phyloP scores from a whole-genome alignment of 2,329 filamentous ascomycete genomes.

The Neobulgaria alba region DNA sequence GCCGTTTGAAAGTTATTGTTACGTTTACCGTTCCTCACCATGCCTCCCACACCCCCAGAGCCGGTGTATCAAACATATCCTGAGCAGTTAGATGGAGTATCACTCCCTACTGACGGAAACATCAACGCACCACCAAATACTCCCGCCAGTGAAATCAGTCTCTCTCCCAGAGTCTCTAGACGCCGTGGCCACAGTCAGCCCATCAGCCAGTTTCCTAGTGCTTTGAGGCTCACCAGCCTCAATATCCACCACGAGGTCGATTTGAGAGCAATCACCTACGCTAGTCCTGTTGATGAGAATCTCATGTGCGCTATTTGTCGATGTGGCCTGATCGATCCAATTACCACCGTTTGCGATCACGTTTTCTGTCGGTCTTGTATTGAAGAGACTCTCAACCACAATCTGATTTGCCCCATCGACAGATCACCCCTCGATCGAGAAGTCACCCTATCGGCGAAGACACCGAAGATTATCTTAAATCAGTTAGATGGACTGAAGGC shows the following conservation, averaged over 20 bases:
- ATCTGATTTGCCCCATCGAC: constrained; percentile 48
- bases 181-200: neutral
- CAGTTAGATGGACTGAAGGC: constrained; percentile 53
- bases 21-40: too few species aligned
- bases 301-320: constrained; percentile 42
- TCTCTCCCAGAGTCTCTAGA: constrained; percentile 3
- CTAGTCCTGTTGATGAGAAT: constrained; percentile 30
- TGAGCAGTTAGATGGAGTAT: too few species aligned
- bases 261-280: constrained; percentile 30
- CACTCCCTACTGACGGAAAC: too few species aligned
- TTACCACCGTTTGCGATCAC: constrained; percentile 55
- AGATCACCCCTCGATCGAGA: constrained; percentile 36
- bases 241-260: constrained; percentile 24
- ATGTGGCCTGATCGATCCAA: constrained; percentile 49
- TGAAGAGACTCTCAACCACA: constrained; percentile 33
- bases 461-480: constrained; percentile 43
- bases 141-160: constrained; percentile 7
- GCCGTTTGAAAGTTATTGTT: too few species aligned
- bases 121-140: constrained; percentile 5
- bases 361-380: constrained; percentile 56
- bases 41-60: too few species aligned
- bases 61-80: too few species aligned
- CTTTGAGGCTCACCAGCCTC: constrained; percentile 1
- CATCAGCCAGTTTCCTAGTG: neutral
- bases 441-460: constrained; percentile 17